Evolutionary conservation across 345 rosid species (phyloP).

Genomic region (Eucalyptus regnans): DNA sequence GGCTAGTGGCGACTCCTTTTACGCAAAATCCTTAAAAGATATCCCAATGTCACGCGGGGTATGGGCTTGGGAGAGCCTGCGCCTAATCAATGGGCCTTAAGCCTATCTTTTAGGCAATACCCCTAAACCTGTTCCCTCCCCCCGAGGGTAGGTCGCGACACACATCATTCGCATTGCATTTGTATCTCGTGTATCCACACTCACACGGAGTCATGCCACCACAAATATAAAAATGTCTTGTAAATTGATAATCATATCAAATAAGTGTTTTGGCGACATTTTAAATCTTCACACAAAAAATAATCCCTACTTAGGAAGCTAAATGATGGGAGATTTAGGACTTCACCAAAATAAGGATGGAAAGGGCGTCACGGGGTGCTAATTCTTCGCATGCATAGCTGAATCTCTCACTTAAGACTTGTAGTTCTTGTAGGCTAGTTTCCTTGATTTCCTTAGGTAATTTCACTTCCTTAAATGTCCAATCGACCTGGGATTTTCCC

Average conservation of each 20-base stretch:
- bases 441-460: not conserved
- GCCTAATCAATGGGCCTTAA: too few relatives aligned
- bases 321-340: too few relatives aligned
- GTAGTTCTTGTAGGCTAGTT: not conserved
- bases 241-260: too few relatives aligned
- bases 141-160: too few relatives aligned
- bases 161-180: not conserved
- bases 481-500: not conserved
- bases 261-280: not conserved
- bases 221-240: not conserved
- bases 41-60: too few relatives aligned
- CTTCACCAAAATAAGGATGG: too few relatives aligned
- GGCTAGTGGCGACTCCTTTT: too few relatives aligned
- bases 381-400: not conserved
- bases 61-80: too few relatives aligned
- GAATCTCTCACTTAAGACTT: not conserved
- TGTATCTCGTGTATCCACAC: not conserved
- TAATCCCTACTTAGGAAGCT: not conserved
- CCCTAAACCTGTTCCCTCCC: too few relatives aligned
- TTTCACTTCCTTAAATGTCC: not conserved
- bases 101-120: too few relatives aligned
- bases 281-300: not conserved
- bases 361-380: not conserved
- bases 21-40: too few relatives aligned
- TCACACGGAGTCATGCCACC: not conserved